These are phyloP conservation scores for Vicia sativa DNA, from an alignment of 306 rosid genomes.

Conservation along the genomic window DNA sequence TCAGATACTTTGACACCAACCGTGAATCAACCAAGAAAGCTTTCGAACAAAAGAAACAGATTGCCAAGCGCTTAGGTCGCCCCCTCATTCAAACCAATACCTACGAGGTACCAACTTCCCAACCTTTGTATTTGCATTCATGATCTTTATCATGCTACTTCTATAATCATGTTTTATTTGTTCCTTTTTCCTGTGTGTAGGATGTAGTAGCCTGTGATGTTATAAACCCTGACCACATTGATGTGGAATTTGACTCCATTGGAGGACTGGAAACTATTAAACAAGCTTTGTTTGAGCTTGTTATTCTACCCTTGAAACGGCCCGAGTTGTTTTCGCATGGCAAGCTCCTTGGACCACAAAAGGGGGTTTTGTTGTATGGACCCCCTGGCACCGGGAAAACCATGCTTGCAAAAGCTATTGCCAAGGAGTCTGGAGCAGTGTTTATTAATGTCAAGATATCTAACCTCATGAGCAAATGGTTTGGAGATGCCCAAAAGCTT, in stretches of 20 bases:
- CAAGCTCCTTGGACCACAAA: constrained; percentile 91
- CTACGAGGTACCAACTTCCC: too few species aligned
- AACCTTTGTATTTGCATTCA: too few species aligned
- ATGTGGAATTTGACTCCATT: constrained; percentile 80
- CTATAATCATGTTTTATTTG: too few species aligned
- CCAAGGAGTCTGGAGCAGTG: constrained; percentile 94
- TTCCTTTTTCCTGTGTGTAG: constrained; percentile 42
- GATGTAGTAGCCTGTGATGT: constrained; percentile 98
- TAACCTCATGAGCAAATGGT: constrained; percentile 99
- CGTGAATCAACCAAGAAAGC: too few species aligned
- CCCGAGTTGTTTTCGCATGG: constrained; percentile 81
- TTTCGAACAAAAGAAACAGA: too few species aligned
- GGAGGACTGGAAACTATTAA: constrained; percentile 89
- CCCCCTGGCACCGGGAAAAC: constrained; percentile 99
- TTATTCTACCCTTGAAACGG: constrained; percentile 83
- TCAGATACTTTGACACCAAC: too few species aligned
- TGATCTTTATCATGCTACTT: too few species aligned
- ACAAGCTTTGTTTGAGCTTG: constrained; percentile 81
- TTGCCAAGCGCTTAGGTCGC: too few species aligned
- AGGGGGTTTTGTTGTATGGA: constrained; percentile 89
- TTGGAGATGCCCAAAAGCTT: constrained; percentile 96
- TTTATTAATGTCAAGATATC: constrained; percentile 93
- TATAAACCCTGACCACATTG: constrained; percentile 90
- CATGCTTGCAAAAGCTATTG: constrained; percentile 99
- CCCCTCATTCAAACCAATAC: too few species aligned